phyloP scores from a whole-genome alignment of 495 filamentous ascomycete species.

The Xylaria telfairii region DNA sequence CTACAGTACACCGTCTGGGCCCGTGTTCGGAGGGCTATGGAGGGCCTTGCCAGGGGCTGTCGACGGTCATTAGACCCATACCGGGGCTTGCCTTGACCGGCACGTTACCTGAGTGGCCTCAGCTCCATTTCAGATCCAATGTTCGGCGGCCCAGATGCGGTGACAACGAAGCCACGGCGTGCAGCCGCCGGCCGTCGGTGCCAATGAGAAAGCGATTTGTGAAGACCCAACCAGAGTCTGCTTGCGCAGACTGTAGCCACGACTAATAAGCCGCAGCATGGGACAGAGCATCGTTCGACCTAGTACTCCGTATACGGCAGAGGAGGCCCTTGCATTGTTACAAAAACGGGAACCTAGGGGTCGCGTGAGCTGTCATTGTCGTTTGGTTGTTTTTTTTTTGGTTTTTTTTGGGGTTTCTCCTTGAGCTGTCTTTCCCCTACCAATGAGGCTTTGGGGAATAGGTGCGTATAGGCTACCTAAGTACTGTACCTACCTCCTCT shows the following conservation, averaged over 20 bases:
- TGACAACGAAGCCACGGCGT: constrained; percentile 15
- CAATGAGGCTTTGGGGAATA: neutral
- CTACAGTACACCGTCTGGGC: neutral
- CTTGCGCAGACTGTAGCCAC: neutral
- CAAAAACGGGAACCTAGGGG: neutral
- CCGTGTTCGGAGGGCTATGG: constrained; percentile 13
- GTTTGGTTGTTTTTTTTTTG: neutral
- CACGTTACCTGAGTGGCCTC: constrained; percentile 4
- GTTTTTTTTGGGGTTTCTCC: neutral
- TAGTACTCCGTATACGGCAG: constrained; percentile 18
- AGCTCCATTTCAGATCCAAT: neutral
- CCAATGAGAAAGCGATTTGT: neutral
- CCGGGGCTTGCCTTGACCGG: neutral
- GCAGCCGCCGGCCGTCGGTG: constrained; percentile 15
- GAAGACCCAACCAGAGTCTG: neutral
- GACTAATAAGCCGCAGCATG: neutral
- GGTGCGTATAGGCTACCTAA: neutral
- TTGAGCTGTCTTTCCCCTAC: neutral
- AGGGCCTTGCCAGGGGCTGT: neutral
- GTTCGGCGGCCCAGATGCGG: constrained; percentile 14
- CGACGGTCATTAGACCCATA: neutral
- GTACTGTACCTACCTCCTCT: too few relatives aligned
- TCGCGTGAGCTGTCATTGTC: constrained; percentile 12
- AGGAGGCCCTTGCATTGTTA: neutral
- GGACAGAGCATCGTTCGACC: neutral